A percentile compares a stretch with the other conserved stretches of the same genome.
Evolutionary conservation across 2,329 filamentous ascomycete species (phyloP).

Genomic region (Fusarium proliferatum): DNA sequence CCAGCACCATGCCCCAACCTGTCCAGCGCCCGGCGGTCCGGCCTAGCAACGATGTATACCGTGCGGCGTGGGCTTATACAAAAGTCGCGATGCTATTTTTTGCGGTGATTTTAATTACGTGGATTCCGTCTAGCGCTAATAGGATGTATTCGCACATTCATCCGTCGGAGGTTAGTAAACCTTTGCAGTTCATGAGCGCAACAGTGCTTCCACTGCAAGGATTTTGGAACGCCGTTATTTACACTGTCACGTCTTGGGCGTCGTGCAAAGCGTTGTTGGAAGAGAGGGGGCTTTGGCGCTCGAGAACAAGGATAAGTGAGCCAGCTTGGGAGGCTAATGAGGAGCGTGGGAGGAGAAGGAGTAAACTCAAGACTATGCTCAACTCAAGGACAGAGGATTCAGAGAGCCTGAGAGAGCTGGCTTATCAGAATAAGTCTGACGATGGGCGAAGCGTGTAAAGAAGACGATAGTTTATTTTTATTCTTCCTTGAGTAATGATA

Average conservation of each 20-base stretch:
- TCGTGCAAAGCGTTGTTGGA: background rate
- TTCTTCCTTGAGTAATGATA: background rate
- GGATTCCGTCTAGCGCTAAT: conserved; percentile 4
- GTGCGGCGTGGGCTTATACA: conserved; percentile 3
- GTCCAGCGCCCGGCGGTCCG: background rate
- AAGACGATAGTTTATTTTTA: rapidly evolving
- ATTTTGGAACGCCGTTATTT: conserved; percentile 1
- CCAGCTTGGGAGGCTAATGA: background rate
- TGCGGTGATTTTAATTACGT: background rate
- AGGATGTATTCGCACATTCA: conserved; percentile 7
- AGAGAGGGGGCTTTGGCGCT: background rate
- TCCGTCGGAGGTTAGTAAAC: background rate
- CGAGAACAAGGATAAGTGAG: background rate
- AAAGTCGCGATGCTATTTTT: conserved; percentile 12
- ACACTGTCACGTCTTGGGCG: background rate
- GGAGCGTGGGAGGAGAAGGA: background rate
- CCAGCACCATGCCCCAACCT: background rate
- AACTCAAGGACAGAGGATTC: background rate
- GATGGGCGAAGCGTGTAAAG: background rate
- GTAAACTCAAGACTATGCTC: background rate
- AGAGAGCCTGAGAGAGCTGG: background rate
- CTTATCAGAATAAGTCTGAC: background rate
- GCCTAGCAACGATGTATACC: background rate
- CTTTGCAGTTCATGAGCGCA: conserved; percentile 6
- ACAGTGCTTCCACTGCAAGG: background rate